These are phyloP conservation scores for Hyphopichia wangnamkhiaoensis DNA, from an alignment of 1,139 yeast genomes.

Conservation along the genomic window DNA sequence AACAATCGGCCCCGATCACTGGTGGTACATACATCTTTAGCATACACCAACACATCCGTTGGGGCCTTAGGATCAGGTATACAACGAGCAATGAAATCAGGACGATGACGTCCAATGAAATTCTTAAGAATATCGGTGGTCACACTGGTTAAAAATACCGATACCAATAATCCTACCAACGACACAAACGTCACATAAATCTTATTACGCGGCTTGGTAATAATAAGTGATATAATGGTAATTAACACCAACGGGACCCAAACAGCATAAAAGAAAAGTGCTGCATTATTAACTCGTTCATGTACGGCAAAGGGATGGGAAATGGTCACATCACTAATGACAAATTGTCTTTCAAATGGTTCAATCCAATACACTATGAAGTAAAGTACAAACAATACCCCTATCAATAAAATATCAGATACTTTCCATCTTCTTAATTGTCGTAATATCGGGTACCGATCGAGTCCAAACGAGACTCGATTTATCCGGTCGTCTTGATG, in stretches of 20 bases:
- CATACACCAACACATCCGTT: constrained; percentile 45
- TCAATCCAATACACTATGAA: constrained; percentile 44
- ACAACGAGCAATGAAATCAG: constrained; percentile 77
- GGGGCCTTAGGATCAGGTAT: constrained; percentile 54
- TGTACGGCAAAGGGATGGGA: constrained; percentile 71
- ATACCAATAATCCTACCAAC: constrained; percentile 38
- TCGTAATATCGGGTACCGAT: constrained; percentile 28
- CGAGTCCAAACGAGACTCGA: constrained; percentile 54
- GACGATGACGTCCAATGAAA: constrained; percentile 74
- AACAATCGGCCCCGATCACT: constrained; percentile 38
- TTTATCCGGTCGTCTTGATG: constrained; percentile 32
- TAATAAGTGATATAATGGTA: constrained; percentile 21
- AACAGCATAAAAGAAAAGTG: constrained; percentile 39
- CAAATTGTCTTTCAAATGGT: constrained; percentile 76
- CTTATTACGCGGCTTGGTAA: constrained; percentile 36
- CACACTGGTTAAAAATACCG: constrained; percentile 43
- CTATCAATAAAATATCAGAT: constrained; percentile 53
- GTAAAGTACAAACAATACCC: constrained; percentile 43
- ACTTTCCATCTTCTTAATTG: constrained; percentile 55
- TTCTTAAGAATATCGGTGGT: constrained; percentile 60
- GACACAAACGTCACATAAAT: constrained; percentile 43
- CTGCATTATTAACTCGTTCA: constrained; percentile 53
- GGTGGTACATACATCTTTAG: constrained; percentile 65
- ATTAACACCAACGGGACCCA: constrained; percentile 39
- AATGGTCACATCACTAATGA: constrained; percentile 41